phyloP scores from a whole-genome alignment of 257 asterid genomes.

The Nicotiana otophora region DNA sequence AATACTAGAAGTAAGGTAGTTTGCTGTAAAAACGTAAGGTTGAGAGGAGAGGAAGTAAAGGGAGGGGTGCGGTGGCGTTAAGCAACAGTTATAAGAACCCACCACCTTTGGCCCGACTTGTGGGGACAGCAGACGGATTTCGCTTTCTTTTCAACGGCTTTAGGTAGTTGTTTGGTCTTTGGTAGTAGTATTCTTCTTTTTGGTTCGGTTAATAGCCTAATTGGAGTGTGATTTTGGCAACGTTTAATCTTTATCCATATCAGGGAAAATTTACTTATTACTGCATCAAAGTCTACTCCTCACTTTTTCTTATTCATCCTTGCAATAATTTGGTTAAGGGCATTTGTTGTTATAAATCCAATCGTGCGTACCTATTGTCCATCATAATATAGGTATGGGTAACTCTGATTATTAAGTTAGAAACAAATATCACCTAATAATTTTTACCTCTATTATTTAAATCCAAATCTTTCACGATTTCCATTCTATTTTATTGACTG shows the following conservation, averaged over 20 bases:
- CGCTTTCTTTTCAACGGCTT: background rate
- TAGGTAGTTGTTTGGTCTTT: constrained; percentile 1
- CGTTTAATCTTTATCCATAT: background rate
- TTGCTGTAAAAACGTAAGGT: constrained; percentile 27
- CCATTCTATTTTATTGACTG: too few relatives aligned
- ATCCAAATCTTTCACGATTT: too few relatives aligned
- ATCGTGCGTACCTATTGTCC: too few relatives aligned
- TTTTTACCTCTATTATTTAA: too few relatives aligned
- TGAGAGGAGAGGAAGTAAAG: constrained; percentile 18
- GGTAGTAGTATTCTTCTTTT: background rate
- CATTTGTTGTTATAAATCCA: too few relatives aligned
- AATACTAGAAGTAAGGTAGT: background rate
- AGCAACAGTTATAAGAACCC: constrained; percentile 36
- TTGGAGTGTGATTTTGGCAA: background rate
- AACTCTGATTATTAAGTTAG: too few relatives aligned
- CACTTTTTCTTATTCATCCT: background rate
- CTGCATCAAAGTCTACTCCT: background rate
- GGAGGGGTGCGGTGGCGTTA: constrained; percentile 45
- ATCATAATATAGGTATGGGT: too few relatives aligned
- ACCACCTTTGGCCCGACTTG: background rate
- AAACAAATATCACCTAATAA: too few relatives aligned
- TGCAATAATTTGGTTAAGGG: background rate
- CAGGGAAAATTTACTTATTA: background rate
- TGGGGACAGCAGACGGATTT: background rate
- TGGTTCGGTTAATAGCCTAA: background rate